Conservation (phyloP, 441 rosid species). For the California macrophylla region DNA sequence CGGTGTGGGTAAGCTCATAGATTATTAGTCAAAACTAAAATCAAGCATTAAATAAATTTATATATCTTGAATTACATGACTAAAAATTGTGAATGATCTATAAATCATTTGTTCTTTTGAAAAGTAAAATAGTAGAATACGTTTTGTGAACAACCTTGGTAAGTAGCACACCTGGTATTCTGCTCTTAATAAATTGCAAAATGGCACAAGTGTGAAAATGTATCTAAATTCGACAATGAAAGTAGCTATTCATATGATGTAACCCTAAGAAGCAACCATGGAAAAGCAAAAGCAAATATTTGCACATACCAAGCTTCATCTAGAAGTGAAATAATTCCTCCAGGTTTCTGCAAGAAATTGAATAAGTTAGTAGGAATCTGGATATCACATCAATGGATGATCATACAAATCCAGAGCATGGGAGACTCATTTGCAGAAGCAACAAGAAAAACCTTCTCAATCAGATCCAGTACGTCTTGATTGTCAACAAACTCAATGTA, state of each 20-base stretch:
- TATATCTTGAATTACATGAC: neutral
- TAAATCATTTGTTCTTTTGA: too few species aligned
- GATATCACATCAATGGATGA: neutral
- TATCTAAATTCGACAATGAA: neutral
- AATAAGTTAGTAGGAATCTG: constrained; percentile 8
- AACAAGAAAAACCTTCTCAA: constrained; percentile 63
- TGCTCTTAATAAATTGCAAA: constrained; percentile 9
- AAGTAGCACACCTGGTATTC: neutral
- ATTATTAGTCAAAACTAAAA: neutral
- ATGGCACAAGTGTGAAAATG: neutral
- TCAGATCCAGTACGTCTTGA: constrained; percentile 96
- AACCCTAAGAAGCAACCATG: constrained; percentile 5
- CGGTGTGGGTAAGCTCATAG: neutral
- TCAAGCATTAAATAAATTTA: too few species aligned
- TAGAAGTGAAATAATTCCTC: constrained; percentile 93
- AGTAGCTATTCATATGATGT: neutral
- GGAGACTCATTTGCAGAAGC: constrained; percentile 1
- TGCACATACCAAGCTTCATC: constrained; percentile 94
- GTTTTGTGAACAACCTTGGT: constrained; percentile 11
- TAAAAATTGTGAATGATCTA: too few species aligned
- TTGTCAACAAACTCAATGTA: constrained; percentile 98
- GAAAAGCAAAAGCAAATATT: constrained; percentile 15
- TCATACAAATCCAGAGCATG: constrained; percentile 15
- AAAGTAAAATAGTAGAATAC: too few species aligned
- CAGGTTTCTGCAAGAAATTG: constrained; percentile 81